Conservation (phyloP, 2,329 filamentous ascomycete genomes). For the Pseudogymnoascus sp. region DNA sequence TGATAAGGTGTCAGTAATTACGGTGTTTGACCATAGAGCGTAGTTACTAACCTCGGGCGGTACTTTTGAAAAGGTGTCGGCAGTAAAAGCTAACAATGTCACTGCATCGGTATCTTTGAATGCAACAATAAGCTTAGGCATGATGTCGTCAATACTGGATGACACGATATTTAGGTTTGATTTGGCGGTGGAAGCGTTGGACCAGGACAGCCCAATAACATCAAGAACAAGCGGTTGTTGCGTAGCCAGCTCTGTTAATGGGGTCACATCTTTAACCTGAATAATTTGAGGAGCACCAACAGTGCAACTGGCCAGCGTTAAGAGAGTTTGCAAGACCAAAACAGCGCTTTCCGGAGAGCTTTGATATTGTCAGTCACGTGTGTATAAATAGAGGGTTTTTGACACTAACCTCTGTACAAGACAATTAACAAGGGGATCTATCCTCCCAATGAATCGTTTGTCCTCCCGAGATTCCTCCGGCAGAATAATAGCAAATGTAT, state of each 20-base stretch:
- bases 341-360: slow-evolving; percentile 47
- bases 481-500: slow-evolving; percentile 53
- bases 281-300: slow-evolving; percentile 45
- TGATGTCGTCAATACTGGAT: slow-evolving; percentile 39
- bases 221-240: slow-evolving; percentile 47
- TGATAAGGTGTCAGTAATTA: slow-evolving; percentile 22
- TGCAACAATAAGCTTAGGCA: slow-evolving; percentile 43
- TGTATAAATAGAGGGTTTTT: not conserved
- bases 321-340: slow-evolving; percentile 50
- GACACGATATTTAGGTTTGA: slow-evolving; percentile 28
- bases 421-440: slow-evolving; percentile 46
- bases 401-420: slow-evolving; percentile 45
- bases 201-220: slow-evolving; percentile 50
- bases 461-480: slow-evolving; percentile 40
- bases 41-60: slow-evolving; percentile 38
- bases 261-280: slow-evolving; percentile 43
- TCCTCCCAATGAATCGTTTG: slow-evolving; percentile 43
- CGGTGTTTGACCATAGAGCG: not conserved
- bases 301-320: slow-evolving; percentile 46
- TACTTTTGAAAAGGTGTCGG: slow-evolving; percentile 43
- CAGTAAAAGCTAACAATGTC: slow-evolving; percentile 52
- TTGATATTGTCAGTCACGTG: slow-evolving; percentile 13
- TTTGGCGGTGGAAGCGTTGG: slow-evolving; percentile 37
- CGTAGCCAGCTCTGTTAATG: slow-evolving; percentile 51
- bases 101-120: slow-evolving; percentile 55